Evolutionary conservation across 1,139 yeast species (phyloP), one percentile per base, ranked within the genome.

Genomic region (Eremothecium cymbalariae): DNA sequence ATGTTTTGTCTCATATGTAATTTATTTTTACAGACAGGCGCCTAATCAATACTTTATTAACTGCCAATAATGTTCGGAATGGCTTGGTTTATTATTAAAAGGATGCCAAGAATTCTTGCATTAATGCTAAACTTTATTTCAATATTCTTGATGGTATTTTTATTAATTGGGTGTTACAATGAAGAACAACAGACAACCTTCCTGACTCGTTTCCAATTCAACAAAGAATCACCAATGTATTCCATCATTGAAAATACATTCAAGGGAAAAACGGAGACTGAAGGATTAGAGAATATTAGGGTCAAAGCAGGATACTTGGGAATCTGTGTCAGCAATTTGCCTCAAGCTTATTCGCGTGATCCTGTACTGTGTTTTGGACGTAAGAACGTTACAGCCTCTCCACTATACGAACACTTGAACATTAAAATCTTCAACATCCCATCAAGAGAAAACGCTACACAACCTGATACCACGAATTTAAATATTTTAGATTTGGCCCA

Each of bases 231-330:
- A 2, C 45, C 56, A 2, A 43, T 57, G 28, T 56, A 46, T 36
- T 19, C 46, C 1, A 43, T 48, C 6, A 46, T 57, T 13, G 26
- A 47, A 33, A 38, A 43, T 2, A 48, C 57, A 2, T 55, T 54
- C 32, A 31, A 38, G 9, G 25, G 41, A 3, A 28, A 42, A 5
- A 36, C 36, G 6, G 36, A 34, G 4, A 45, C 53, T 1, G 31
- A 37, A 6, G 55, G 54, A 5, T 33, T 57, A 17, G 51, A 54
- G 28, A 36, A 48, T 6, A 41, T 57, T 8, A 32, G 33, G 7
- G 45, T 57, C 11, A 47, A 46, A 29, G 40, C 55, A 6, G 60
- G 60, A 4, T 50, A 51, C 26, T 43, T 56, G 48, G 60, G 59
- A 9, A 46, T 55, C 4, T 57, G 62, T 34, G 22, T 57, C n/a